A percentile compares a stretch with the other conserved stretches of the same genome.
Evolutionary conservation across 371 early-diverging fungal species (phyloP).

Genomic region (Mycotypha africana): DNA sequence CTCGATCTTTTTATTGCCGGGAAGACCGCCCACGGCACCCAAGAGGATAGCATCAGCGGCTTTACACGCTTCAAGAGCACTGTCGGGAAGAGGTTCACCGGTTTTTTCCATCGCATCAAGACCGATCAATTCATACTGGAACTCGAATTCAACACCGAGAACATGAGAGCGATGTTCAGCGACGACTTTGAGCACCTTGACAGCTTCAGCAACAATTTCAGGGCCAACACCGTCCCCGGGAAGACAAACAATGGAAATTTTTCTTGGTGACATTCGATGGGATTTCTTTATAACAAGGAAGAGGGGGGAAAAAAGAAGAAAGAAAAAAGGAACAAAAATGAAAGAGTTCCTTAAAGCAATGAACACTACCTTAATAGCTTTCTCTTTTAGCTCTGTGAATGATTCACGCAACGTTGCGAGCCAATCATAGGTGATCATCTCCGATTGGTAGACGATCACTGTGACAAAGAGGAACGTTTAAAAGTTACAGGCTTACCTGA

Average conservation of each 20-base stretch:
- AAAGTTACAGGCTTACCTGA: constrained; percentile 2
- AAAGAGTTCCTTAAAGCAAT: constrained; percentile 1
- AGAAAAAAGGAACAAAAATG: constrained; percentile 8
- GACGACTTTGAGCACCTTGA: constrained; percentile 80
- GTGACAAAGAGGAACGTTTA: constrained; percentile 11
- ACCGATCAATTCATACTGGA: constrained; percentile 82
- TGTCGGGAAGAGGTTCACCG: constrained; percentile 80
- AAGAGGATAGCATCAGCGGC: constrained; percentile 85
- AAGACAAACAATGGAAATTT: constrained; percentile 65
- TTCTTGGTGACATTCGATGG: constrained; percentile 10
- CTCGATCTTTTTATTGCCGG: constrained; percentile 85
- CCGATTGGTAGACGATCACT: constrained; percentile 12
- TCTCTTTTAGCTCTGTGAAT: too few relatives aligned
- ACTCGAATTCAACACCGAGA: constrained; percentile 58
- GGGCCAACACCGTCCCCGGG: constrained; percentile 97
- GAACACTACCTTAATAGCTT: too few relatives aligned
- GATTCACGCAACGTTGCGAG: constrained; percentile 21
- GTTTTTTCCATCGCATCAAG: constrained; percentile 90
- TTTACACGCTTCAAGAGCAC: constrained; percentile 74
- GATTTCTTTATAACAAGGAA: constrained; percentile 4
- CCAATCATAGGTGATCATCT: constrained; percentile 15
- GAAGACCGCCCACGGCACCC: constrained; percentile 93
- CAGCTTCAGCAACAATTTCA: constrained; percentile 88
- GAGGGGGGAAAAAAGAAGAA: constrained; percentile 1
- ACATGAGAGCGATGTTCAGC: constrained; percentile 52